Base-by-base conservation (phyloP, 768 basidiomycete species). In the Termitomyces heimii region DNA sequence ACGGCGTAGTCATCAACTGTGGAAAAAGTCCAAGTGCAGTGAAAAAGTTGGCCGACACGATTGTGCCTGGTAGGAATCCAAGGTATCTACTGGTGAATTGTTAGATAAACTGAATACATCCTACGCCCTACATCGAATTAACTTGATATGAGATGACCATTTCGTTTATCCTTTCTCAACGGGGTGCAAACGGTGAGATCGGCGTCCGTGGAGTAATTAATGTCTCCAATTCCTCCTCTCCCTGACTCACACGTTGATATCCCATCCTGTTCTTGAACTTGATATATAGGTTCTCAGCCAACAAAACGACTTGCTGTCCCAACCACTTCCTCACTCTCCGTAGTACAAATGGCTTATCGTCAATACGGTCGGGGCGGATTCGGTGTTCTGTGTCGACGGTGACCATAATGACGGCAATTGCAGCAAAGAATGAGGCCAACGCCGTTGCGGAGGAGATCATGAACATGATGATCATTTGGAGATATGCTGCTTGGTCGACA, bases 391-490 rank as follows among this genome's bases (percentile, higher is more conserved):
- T 62, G 65, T 95, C 93, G 37, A 93, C 81, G 6, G 87, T 77
- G 14, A 87, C 77, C 4, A 68, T 67, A 8, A 94, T 77, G 7
- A 83, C 77, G 42, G 84, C 72, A 55, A 85, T 70, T 0, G 86
- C 85, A 3, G 83, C 81, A 52, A 81, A 73, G 54, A 91, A 84
- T 3, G 85, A 78, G 13, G 88, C 82, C 26, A 95, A 78, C 0
- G 86, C 82, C 0, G 88, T 88, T 57, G 84, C 81, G 0, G 92
- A 85, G 3, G 86, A 85, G 45, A 94, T 91, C 88, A 94, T 90
- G 71, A 95, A 94, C 85, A 94, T 90, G 73, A 95, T 92, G 57
- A 95, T 85, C 87, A 94, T 94, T 64, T 94, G 94, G 16, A 94
- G 73, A 52, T 85, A 83, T 2, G 90, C 90, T 0, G 93, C 94